Evolutionary conservation across 371 early-diverging fungal species (phyloP).

Genomic region (Rhizomucor pusillus): DNA sequence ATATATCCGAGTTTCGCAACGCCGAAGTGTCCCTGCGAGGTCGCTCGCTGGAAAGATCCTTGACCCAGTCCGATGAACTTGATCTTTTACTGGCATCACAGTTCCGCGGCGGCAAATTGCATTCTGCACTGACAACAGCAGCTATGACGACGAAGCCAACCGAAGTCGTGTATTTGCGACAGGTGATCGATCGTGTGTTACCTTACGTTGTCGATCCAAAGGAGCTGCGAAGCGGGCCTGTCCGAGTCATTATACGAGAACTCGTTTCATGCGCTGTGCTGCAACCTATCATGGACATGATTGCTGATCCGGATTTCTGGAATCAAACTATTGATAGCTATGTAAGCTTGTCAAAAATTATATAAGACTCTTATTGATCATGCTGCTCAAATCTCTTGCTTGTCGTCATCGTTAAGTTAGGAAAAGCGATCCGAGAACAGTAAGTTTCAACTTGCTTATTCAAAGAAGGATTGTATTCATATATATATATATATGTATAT

Average conservation of each 20-base stretch:
- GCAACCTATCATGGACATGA: constrained; percentile 65
- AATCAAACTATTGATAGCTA: constrained; percentile 71
- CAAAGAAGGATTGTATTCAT: no score
- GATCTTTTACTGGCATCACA: constrained; percentile 64
- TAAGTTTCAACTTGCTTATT: constrained; percentile 23
- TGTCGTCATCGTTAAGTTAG: constrained; percentile 48
- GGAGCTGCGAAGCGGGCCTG: constrained; percentile 55
- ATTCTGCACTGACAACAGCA: constrained; percentile 55
- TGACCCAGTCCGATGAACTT: constrained; percentile 58
- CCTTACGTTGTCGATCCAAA: constrained; percentile 56
- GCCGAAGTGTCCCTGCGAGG: constrained; percentile 65
- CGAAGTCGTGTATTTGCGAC: constrained; percentile 67
- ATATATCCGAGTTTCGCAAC: constrained; percentile 64
- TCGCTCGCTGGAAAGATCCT: constrained; percentile 45
- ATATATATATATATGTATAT: no score
- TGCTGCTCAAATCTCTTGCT: background rate
- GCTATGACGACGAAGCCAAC: constrained; percentile 50
- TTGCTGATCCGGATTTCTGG: constrained; percentile 85
- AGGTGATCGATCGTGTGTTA: constrained; percentile 58
- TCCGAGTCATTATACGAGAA: constrained; percentile 71
- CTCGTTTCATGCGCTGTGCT: constrained; percentile 68
- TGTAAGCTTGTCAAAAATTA: constrained; percentile 31
- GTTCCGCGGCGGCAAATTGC: constrained; percentile 59
- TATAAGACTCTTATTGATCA: background rate
- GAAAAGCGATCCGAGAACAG: constrained; percentile 65